Base-by-base conservation (phyloP, 2,329 filamentous ascomycete species). In the Cadophora sp. region DNA sequence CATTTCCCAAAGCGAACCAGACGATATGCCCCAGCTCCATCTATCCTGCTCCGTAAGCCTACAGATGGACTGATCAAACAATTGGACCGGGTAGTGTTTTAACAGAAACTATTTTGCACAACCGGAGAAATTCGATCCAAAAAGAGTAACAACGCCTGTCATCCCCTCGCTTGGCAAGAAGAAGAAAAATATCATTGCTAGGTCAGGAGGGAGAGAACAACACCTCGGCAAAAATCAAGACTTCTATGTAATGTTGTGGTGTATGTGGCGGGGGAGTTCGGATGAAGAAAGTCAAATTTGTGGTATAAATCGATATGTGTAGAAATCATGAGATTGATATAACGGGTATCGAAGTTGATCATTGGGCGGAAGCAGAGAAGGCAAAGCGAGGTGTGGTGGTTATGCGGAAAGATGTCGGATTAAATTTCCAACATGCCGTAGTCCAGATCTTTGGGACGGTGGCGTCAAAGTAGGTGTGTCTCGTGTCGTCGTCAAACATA, bases 401-500 rank as follows among this genome's bases (percentile, higher is more conserved):
- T 65, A 27, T 40, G 43, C 24, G 62, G 59, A 43, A 55, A 29
- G 50, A 58, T 11, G 51, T 34, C 34, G 40, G 40, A 14, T 43
- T 27, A 46, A n/a, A 19, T 56, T 50, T 60, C 46, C 22, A 55
- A 46, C 50, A 65, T 61, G 27, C 34, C 22, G 34, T 70, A 67
- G 46, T 58, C 55, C 29, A 62, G 68, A 31, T 70, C 58, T 68
- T 62, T 62, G 67, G 63, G 50, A 70, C 50, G 16, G 63, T 69
- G 62, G 69, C 63, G 69, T 64, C 43, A 34, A 67, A 65, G 62
- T 64, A 69, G 55, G 53, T 34, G 60, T 69, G 66, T 73, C 59
- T 73, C 67, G 64, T 72, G 66, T 69, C 69, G 66, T 70, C 69
- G 68, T 74, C 62, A 69, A 65, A 66, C 63, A 46, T 67, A 31